Evolutionary conservation across 495 filamentous ascomycete genomes (phyloP).

Genomic region (Pyrenula massariospora): DNA sequence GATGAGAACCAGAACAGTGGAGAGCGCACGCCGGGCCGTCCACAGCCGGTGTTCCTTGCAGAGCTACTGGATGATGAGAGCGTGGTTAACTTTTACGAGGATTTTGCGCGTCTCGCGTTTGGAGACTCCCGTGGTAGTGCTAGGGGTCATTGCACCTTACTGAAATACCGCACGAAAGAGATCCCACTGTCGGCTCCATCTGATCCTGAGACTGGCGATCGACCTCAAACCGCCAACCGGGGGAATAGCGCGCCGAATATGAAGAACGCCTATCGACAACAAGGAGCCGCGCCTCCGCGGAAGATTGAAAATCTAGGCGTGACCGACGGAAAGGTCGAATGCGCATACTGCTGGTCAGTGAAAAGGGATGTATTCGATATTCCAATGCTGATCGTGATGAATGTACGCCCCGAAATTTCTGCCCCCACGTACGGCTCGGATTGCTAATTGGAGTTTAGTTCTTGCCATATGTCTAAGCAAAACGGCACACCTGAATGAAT

Average conservation of each 20-base stretch:
- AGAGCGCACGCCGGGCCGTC: slow-evolving; percentile 19
- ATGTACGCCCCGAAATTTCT: slow-evolving; percentile 49
- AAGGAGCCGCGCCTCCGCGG: slow-evolving; percentile 60
- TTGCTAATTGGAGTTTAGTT: background rate
- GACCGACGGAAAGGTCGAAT: slow-evolving; percentile 85
- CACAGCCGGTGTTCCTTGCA: slow-evolving; percentile 74
- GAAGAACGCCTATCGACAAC: slow-evolving; percentile 21
- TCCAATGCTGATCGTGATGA: slow-evolving; percentile 95
- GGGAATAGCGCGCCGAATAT: slow-evolving; percentile 27
- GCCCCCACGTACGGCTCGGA: background rate
- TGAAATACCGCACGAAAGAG: slow-evolving; percentile 80
- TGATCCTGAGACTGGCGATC: background rate
- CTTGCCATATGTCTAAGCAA: background rate
- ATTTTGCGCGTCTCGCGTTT: slow-evolving; percentile 85
- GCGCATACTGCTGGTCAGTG: slow-evolving; percentile 91
- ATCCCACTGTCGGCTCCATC: slow-evolving; percentile 19
- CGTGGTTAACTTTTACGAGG: slow-evolving; percentile 89
- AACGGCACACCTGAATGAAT: background rate
- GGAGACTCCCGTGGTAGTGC: slow-evolving; percentile 75
- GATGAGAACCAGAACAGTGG: slow-evolving; percentile 8
- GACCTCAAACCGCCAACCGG: slow-evolving; percentile 5
- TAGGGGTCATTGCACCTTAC: slow-evolving; percentile 69
- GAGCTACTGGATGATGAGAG: slow-evolving; percentile 90
- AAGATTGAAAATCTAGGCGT: slow-evolving; percentile 63
- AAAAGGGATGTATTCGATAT: slow-evolving; percentile 97